Evolutionary conservation across 2,329 filamentous ascomycete genomes (phyloP).

Genomic region (Thelonectria discophora): DNA sequence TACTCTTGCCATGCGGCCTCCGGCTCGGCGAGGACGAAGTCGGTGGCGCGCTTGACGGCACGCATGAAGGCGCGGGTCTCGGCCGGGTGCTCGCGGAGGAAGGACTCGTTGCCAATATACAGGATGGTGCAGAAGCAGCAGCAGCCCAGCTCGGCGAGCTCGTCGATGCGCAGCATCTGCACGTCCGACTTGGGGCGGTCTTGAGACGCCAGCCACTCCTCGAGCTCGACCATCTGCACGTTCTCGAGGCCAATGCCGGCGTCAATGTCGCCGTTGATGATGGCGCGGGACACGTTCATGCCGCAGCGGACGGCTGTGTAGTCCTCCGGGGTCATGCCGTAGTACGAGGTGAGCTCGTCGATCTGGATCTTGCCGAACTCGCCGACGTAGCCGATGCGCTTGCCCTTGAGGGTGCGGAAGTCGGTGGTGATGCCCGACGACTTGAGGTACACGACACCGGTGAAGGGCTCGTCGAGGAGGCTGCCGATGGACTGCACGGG

Average conservation of each 20-base stretch:
- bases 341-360: conserved; percentile 81
- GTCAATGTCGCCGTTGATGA: conserved; percentile 76
- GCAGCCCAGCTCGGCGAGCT: conserved; percentile 81
- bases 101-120: conserved; percentile 80
- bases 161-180: conserved; percentile 83
- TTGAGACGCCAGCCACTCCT: conserved; percentile 75
- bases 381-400: conserved; percentile 81
- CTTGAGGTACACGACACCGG: conserved; percentile 80
- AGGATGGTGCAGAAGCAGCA: conserved; percentile 87
- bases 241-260: conserved; percentile 82
- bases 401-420: conserved; percentile 78
- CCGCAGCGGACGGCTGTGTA: conserved; percentile 82
- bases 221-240: conserved; percentile 84
- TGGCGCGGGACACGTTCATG: conserved; percentile 83
- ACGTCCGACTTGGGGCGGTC: conserved; percentile 72
- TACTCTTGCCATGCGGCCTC: conserved; percentile 73
- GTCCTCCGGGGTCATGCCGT: conserved; percentile 76
- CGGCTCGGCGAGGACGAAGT: conserved; percentile 73
- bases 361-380: conserved; percentile 88
- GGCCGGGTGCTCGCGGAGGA: conserved; percentile 71
- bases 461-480: conserved; percentile 82
- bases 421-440: conserved; percentile 77
- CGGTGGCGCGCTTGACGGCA: conserved; percentile 78
- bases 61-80: conserved; percentile 74
- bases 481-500: conserved; percentile 78